Evolutionary conservation across 306 rosid genomes (phyloP), one percentile per base, ranked within the genome.

Genomic region (Albizia julibrissin): DNA sequence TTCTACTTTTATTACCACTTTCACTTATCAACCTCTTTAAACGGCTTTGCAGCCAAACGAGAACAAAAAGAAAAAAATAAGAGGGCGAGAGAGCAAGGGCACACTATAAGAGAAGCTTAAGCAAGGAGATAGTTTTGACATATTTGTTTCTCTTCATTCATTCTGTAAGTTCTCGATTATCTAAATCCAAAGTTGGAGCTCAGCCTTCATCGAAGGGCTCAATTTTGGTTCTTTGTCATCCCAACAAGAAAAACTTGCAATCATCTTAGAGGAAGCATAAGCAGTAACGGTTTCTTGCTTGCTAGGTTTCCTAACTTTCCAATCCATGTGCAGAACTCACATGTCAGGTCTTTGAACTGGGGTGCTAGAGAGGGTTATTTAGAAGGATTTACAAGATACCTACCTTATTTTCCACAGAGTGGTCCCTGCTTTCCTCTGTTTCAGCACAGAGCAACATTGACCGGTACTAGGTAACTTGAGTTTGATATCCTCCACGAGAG

Each of bases 141-240:
- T 3, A 61, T 61, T 26, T 13, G 18, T 22, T 61, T 61, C 67
- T 73, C 67, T 73, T 83, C 54, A 29, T 66, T 34, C 78, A 62
- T 85, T 83, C 76, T 85, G 84, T 85, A 81, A 81, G 88, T 83
- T 79, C 80, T 74, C 66, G 44, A 73, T 79, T 73, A 54, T 79
- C 81, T 2, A 74, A 54, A 10, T 24, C 77, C 83, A 74, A 43
- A 37, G 74, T 49, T 62, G 52, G 19, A 27, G 26, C 70, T 69
- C 69, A 80, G 42, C 49, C 69, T 47, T 65, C 37, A 80, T 37
- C 43, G 12, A 21, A 76, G 47, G 40, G 4, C 62, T 29, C 15
- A n/a, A 12, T 0, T 72, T 84, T 49, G 31, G 56, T 26, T 72
- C 27, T 68, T 54, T 68, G 66, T 29, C 54, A 67, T 29, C 67